Percentiles rank a stretch among this genome's conserved stretches.
Evolutionary conservation across 768 basidiomycete genomes (phyloP).

Genomic region (Amanita thiersii): DNA sequence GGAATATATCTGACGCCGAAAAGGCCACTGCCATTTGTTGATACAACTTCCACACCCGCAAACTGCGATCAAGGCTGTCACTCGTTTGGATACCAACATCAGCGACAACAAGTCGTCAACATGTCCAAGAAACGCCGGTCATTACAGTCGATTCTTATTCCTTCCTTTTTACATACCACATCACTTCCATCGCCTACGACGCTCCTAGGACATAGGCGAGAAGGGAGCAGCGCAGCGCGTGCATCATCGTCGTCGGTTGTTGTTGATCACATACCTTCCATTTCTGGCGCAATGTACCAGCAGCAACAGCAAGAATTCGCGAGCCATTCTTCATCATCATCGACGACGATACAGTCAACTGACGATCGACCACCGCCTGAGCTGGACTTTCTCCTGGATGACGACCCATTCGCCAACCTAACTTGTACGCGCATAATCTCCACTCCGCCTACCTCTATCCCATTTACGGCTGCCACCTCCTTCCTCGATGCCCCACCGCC

Average conservation of each 20-base stretch:
- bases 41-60: too few species aligned
- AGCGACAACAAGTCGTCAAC: background rate
- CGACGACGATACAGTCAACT: background rate
- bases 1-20: too few species aligned
- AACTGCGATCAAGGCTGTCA: too few species aligned
- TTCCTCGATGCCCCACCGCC: background rate
- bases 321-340: background rate
- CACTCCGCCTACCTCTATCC: slow-evolving; percentile 34
- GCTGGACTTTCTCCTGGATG: slow-evolving; percentile 7
- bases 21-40: too few species aligned
- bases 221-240: background rate
- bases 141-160: background rate
- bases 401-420: slow-evolving; percentile 8
- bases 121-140: slow-evolving; percentile 7
- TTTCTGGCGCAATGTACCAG: too few species aligned
- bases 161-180: slow-evolving; percentile 2
- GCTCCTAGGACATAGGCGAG: background rate
- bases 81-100: background rate
- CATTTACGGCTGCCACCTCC: slow-evolving; percentile 39
- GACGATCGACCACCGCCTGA: slow-evolving; percentile 1
- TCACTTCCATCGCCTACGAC: background rate
- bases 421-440: slow-evolving; percentile 7
- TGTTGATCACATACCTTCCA: background rate
- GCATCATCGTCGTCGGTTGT: slow-evolving; percentile 1
- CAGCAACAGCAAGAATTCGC: background rate